These are phyloP conservation scores for Hericium alpestre DNA, from an alignment of 768 basidiomycete genomes.

Conservation along the genomic window DNA sequence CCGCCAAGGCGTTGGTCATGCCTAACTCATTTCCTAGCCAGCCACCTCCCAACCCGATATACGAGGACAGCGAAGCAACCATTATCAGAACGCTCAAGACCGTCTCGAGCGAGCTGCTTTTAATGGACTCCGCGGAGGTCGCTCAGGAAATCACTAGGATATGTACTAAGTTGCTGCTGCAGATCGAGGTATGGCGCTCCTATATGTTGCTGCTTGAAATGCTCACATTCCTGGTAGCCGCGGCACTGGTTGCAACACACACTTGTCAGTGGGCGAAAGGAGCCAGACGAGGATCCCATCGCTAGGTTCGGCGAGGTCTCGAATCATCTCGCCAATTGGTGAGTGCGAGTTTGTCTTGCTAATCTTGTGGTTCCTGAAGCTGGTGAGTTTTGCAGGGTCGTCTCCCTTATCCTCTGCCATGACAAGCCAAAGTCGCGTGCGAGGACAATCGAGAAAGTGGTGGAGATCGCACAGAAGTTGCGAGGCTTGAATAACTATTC, in stretches of 20 bases:
- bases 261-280: slow-evolving; percentile 56
- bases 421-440: slow-evolving; percentile 67
- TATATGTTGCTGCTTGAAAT: slow-evolving; percentile 2
- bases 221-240: slow-evolving; percentile 38
- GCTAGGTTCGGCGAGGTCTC: slow-evolving; percentile 64
- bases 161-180: slow-evolving; percentile 57
- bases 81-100: slow-evolving; percentile 42
- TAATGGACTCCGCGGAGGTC: slow-evolving; percentile 51
- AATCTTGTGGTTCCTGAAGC: slow-evolving; percentile 5
- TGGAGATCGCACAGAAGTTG: slow-evolving; percentile 71
- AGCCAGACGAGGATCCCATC: slow-evolving; percentile 57
- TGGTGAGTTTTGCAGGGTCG: slow-evolving; percentile 50
- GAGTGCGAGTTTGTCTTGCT: slow-evolving; percentile 15
- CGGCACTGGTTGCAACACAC: slow-evolving; percentile 81
- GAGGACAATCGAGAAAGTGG: slow-evolving; percentile 79
- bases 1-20: slow-evolving; percentile 31
- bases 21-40: neutral
- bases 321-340: slow-evolving; percentile 82
- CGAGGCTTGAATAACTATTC: slow-evolving; percentile 88
- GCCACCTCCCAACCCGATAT: neutral
- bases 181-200: slow-evolving; percentile 52
- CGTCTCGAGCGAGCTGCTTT: slow-evolving; percentile 46
- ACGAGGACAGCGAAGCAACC: neutral
- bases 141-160: slow-evolving; percentile 81
- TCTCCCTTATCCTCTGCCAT: slow-evolving; percentile 82